phyloP scores from a whole-genome alignment of 1,139 yeast genomes.

The Geotrichum aggregatum region DNA sequence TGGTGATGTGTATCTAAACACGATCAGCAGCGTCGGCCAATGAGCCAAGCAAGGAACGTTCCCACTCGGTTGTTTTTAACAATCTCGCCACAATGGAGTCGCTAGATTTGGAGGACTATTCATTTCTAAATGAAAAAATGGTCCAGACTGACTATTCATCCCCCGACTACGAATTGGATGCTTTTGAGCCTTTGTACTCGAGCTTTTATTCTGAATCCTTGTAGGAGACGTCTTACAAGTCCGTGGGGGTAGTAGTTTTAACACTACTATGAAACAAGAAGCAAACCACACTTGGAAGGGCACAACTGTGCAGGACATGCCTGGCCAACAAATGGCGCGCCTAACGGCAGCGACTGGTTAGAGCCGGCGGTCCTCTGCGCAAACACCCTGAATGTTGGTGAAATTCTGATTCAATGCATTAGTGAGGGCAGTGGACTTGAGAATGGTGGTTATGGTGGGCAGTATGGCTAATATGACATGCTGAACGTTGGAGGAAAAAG shows the following conservation, averaged over 20 bases:
- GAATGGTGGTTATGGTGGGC: too few relatives aligned
- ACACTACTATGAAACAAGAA: neutral
- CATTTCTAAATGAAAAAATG: conserved; percentile 22
- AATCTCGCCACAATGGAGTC: conserved; percentile 24
- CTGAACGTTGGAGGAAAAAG: too few relatives aligned
- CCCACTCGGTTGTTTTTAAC: conserved; percentile 23
- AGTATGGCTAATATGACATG: too few relatives aligned
- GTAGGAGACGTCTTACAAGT: conserved; percentile 14
- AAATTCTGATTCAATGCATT: too few relatives aligned
- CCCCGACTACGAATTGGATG: conserved; percentile 19
- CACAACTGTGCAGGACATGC: conserved; percentile 10
- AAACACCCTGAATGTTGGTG: too few relatives aligned
- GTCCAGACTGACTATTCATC: conserved; percentile 16
- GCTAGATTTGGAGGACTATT: conserved; percentile 18
- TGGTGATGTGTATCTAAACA: conserved; percentile 36
- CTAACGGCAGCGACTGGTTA: conserved; percentile 30
- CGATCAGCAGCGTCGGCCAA: conserved; percentile 46
- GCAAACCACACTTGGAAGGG: neutral
- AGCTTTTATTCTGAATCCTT: conserved; percentile 28
- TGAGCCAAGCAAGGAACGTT: conserved; percentile 28
- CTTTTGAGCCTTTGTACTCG: conserved; percentile 27
- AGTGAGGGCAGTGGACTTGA: too few relatives aligned
- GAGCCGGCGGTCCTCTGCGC: conserved; percentile 18
- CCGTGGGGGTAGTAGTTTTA: neutral
- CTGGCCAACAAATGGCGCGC: conserved; percentile 30